Evolutionary conservation across 345 rosid genomes (phyloP).

Genomic region (Turritis glabra): DNA sequence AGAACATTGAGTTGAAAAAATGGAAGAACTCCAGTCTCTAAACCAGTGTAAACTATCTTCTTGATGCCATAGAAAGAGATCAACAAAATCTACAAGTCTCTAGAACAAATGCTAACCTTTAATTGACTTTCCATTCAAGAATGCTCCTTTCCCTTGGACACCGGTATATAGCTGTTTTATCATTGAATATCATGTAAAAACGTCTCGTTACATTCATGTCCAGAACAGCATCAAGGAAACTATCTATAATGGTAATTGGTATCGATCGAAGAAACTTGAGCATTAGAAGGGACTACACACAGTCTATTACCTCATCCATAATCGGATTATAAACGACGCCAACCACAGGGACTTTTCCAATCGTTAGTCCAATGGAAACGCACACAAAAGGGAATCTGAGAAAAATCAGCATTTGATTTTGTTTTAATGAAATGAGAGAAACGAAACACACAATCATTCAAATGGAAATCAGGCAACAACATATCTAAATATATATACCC

Average conservation of each 20-base stretch:
- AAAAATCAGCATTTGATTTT: slow-evolving; percentile 12
- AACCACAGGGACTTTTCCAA: slow-evolving; percentile 73
- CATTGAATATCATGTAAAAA: background rate
- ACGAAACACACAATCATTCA: slow-evolving; percentile 7
- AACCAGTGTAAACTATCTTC: background rate
- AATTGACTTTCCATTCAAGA: slow-evolving; percentile 76
- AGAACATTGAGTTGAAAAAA: background rate
- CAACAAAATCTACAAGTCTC: background rate
- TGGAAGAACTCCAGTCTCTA: background rate
- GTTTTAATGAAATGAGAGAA: background rate
- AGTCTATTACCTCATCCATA: slow-evolving; percentile 71
- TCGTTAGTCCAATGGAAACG: slow-evolving; percentile 91
- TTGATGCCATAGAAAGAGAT: background rate
- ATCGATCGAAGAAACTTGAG: background rate
- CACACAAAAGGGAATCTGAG: slow-evolving; percentile 87
- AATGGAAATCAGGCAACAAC: background rate
- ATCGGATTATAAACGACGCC: slow-evolving; percentile 97
- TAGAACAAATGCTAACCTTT: slow-evolving; percentile 49
- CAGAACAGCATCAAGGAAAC: slow-evolving; percentile 3
- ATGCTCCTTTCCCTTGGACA: slow-evolving; percentile 75
- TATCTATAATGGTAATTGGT: background rate
- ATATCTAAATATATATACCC: slow-evolving; percentile 46
- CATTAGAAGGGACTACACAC: background rate
- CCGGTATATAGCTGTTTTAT: slow-evolving; percentile 72
- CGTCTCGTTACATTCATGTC: background rate